These are phyloP conservation scores for Ballota nigra DNA, from an alignment of 257 asterid species.

Conservation along the genomic window DNA sequence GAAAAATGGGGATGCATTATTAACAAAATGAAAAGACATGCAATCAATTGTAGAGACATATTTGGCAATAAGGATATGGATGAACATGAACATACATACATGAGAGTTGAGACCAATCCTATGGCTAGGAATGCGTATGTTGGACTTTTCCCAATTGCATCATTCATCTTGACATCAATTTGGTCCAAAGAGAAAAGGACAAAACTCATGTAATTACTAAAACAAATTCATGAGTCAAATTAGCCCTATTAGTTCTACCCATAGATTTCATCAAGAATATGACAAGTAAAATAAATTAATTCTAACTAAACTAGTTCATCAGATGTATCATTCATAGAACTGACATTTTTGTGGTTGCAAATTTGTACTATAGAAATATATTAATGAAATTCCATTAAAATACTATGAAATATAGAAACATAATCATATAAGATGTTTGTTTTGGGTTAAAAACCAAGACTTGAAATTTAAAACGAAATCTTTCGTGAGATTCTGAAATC, in stretches of 20 bases:
- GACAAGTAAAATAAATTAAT: background rate
- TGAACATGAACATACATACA: background rate
- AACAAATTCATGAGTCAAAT: background rate
- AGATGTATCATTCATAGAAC: background rate
- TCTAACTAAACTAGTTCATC: background rate
- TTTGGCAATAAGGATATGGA: slow-evolving; percentile 16
- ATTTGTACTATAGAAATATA: no score
- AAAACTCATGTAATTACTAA: background rate
- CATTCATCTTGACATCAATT: background rate
- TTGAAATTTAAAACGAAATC: no score
- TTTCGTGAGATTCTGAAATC: no score
- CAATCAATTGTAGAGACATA: slow-evolving; percentile 17
- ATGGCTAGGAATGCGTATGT: slow-evolving; percentile 17
- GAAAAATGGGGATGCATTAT: slow-evolving; percentile 25
- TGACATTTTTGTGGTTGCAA: no score
- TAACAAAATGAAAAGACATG: slow-evolving; percentile 15
- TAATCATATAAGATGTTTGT: background rate
- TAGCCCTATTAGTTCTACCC: background rate
- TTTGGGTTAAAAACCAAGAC: no score
- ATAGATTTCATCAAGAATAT: background rate
- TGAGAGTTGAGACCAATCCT: background rate
- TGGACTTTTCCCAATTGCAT: background rate
- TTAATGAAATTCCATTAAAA: no score
- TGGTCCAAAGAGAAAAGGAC: background rate
- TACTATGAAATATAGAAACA: background rate